Percentiles rank a stretch among this genome's conserved stretches.
Evolutionary conservation across 2,329 filamentous ascomycete species (phyloP).

Genomic region (Podosphaera fusca): DNA sequence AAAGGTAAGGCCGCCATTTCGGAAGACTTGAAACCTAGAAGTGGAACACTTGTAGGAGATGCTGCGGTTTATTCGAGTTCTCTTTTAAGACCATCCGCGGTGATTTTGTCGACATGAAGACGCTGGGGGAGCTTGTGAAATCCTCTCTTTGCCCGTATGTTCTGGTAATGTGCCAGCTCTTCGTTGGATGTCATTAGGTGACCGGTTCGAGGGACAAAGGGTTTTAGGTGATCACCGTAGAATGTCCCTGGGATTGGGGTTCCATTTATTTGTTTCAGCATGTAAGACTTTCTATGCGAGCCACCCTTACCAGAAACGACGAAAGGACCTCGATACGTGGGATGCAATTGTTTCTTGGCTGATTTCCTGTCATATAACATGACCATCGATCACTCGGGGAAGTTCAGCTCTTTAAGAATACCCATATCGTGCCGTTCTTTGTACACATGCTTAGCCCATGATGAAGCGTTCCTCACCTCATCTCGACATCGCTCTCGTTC

Average conservation of each 20-base stretch:
- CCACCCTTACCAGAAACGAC: background rate
- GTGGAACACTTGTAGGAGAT: too few species aligned
- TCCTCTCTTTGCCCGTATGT: background rate
- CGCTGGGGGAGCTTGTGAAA: background rate
- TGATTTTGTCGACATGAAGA: background rate
- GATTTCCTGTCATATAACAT: constrained; percentile 1
- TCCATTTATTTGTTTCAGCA: background rate
- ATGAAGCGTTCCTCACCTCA: background rate
- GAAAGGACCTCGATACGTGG: background rate
- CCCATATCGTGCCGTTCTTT: background rate
- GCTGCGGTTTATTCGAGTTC: background rate
- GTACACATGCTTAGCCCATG: background rate
- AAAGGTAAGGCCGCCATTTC: too few species aligned
- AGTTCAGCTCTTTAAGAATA: background rate
- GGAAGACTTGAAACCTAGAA: too few species aligned
- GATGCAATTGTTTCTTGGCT: background rate
- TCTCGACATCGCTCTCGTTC: background rate
- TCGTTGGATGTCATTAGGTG: background rate
- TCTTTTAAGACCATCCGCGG: background rate
- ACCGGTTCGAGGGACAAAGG: background rate
- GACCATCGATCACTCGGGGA: background rate
- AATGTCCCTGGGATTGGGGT: background rate
- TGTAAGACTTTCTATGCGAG: background rate
- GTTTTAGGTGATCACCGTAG: background rate
- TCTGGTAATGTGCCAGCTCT: background rate